A percentile compares a stretch with the other conserved stretches of the same genome.
Evolutionary conservation across 2,329 filamentous ascomycete species (phyloP).

Genomic region (Myriosclerotinia scirpicola): DNA sequence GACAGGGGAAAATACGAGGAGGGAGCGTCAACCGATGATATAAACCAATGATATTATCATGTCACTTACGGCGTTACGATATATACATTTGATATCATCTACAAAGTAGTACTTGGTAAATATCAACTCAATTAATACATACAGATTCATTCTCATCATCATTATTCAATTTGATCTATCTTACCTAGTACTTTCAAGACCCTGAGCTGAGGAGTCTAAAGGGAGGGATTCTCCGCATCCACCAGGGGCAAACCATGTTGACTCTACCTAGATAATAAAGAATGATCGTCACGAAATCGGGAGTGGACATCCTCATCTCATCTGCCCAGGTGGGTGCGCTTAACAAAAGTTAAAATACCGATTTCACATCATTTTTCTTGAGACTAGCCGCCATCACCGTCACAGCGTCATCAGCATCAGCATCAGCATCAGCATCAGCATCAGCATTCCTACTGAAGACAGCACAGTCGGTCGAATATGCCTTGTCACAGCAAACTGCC

Average conservation of each 20-base stretch:
- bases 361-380: too few species aligned
- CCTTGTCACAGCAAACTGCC: not conserved
- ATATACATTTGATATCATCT: not conserved
- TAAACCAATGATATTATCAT: slow-evolving; percentile 6
- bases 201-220: too few species aligned
- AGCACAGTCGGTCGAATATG: not conserved
- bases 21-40: not conserved
- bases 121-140: too few species aligned
- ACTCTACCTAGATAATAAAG: too few species aligned
- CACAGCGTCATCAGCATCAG: not conserved
- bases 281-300: slow-evolving; percentile 9
- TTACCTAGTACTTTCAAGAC: too few species aligned
- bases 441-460: not conserved
- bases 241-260: slow-evolving; percentile 8
- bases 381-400: not conserved
- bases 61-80: slow-evolving; percentile 3
- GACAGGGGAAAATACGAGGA: slow-evolving; percentile 11
- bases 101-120: too few species aligned
- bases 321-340: too few species aligned
- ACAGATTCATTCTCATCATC: too few species aligned
- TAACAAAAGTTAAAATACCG: too few species aligned
- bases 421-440: not conserved
- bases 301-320: too few species aligned
- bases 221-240: slow-evolving; percentile 20
- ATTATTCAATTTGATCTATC: too few species aligned